phyloP scores from a whole-genome alignment of 495 filamentous ascomycete species.

The Talaromyces adpressus region DNA sequence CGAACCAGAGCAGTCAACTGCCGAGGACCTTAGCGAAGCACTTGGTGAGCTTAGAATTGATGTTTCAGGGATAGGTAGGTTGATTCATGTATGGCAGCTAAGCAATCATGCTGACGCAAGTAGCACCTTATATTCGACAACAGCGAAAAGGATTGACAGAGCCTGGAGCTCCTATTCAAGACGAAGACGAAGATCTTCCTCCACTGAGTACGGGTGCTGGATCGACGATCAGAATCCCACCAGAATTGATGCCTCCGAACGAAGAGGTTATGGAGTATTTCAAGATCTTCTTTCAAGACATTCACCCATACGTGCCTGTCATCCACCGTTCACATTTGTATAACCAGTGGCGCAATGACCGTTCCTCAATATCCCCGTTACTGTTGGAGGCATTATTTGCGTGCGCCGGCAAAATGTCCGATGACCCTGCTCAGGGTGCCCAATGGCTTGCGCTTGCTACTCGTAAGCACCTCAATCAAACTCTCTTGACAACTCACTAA shows the following conservation, averaged over 20 bases:
- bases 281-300: conserved; percentile 83
- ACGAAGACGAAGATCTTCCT: conserved; percentile 72
- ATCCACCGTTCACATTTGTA: conserved; percentile 79
- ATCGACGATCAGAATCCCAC: conserved; percentile 77
- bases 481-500: not conserved
- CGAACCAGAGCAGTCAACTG: conserved; percentile 58
- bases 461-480: conserved; percentile 47
- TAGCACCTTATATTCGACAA: conserved; percentile 76
- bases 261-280: conserved; percentile 80
- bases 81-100: not conserved
- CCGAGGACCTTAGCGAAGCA: conserved; percentile 69
- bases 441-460: conserved; percentile 93
- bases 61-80: conserved; percentile 78
- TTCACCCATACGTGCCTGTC: conserved; percentile 95
- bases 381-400: conserved; percentile 95
- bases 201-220: conserved; percentile 60
- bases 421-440: conserved; percentile 75
- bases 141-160: conserved; percentile 59
- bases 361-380: conserved; percentile 82
- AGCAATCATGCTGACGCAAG: not conserved
- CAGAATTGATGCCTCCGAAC: conserved; percentile 88
- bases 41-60: conserved; percentile 84
- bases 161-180: conserved; percentile 65
- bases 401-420: conserved; percentile 75
- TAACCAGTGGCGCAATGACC: conserved; percentile 84